A percentile compares a stretch with the other conserved stretches of the same genome.
Conservation (phyloP, 1,284 basidiomycete genomes). For the Hortiboletus rubellus region DNA sequence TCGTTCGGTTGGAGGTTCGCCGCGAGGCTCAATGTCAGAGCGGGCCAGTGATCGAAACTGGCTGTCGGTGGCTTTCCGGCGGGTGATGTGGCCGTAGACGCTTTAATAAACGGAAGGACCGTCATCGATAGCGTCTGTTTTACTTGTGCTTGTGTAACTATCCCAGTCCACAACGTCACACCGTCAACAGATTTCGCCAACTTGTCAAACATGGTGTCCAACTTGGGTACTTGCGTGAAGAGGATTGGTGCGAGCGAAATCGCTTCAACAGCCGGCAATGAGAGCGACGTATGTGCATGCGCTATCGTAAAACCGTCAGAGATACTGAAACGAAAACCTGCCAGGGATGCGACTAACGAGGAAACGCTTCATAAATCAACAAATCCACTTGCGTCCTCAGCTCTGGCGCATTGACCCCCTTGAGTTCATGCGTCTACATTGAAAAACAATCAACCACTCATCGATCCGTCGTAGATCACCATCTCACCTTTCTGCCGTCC, state of each 20-base stretch:
- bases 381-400: slow-evolving; percentile 70
- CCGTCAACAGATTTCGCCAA: slow-evolving; percentile 63
- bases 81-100: slow-evolving; percentile 38
- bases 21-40: slow-evolving; percentile 47
- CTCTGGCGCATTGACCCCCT: slow-evolving; percentile 69
- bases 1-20: slow-evolving; percentile 53
- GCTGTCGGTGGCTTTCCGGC: slow-evolving; percentile 14
- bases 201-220: slow-evolving; percentile 66
- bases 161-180: slow-evolving; percentile 34
- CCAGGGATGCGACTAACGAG: slow-evolving; percentile 56
- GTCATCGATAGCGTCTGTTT: slow-evolving; percentile 50
- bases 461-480: background rate
- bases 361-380: slow-evolving; percentile 71
- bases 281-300: slow-evolving; percentile 70
- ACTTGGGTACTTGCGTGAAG: slow-evolving; percentile 67
- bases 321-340: background rate
- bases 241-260: slow-evolving; percentile 77
- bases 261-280: slow-evolving; percentile 60
- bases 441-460: slow-evolving; percentile 14
- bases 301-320: slow-evolving; percentile 43
- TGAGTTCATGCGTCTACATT: slow-evolving; percentile 66
- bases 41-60: slow-evolving; percentile 29
- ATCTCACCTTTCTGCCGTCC: slow-evolving; percentile 67
- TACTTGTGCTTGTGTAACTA: slow-evolving; percentile 41
- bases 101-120: slow-evolving; percentile 70